Evolutionary conservation across 2,329 filamentous ascomycete species (phyloP).

Genomic region (Lasiodiplodia hormozganensis): DNA sequence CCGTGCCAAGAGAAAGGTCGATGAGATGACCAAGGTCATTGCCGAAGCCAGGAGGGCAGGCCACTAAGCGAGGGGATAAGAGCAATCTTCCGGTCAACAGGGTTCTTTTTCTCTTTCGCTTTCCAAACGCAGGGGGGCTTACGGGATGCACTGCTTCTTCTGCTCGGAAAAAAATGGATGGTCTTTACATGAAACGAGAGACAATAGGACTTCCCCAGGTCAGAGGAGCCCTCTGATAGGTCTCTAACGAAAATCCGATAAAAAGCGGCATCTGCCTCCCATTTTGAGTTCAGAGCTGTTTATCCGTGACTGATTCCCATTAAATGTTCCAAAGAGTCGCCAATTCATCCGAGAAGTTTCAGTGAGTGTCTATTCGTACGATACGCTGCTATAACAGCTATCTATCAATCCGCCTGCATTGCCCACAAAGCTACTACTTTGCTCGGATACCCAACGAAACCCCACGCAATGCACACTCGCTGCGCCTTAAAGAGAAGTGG

Average conservation of each 20-base stretch:
- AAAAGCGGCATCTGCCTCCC: slow-evolving; percentile 23
- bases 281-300: not conserved
- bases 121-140: slow-evolving; percentile 7
- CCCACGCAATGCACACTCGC: slow-evolving; percentile 32
- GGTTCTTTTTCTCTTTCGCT: slow-evolving; percentile 26
- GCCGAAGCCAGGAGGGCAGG: slow-evolving; percentile 86
- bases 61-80: slow-evolving; percentile 60
- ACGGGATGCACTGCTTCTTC: slow-evolving; percentile 13
- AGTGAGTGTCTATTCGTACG: not conserved
- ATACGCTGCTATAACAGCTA: not conserved
- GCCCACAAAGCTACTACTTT: slow-evolving; percentile 6
- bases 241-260: slow-evolving; percentile 22
- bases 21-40: slow-evolving; percentile 98
- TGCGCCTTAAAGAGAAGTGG: slow-evolving; percentile 1
- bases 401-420: slow-evolving; percentile 30
- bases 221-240: slow-evolving; percentile 24
- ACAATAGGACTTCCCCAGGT: slow-evolving; percentile 18
- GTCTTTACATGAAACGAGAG: slow-evolving; percentile 23
- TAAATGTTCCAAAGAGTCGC: not conserved
- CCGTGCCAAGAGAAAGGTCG: slow-evolving; percentile 99
- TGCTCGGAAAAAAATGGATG: slow-evolving; percentile 21
- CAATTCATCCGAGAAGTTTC: not conserved
- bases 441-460: slow-evolving; percentile 12
- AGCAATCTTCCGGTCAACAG: slow-evolving; percentile 25
- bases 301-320: not conserved